Conservation (phyloP, 164 flowering plant species). For the Cinnamomum chago region DNA sequence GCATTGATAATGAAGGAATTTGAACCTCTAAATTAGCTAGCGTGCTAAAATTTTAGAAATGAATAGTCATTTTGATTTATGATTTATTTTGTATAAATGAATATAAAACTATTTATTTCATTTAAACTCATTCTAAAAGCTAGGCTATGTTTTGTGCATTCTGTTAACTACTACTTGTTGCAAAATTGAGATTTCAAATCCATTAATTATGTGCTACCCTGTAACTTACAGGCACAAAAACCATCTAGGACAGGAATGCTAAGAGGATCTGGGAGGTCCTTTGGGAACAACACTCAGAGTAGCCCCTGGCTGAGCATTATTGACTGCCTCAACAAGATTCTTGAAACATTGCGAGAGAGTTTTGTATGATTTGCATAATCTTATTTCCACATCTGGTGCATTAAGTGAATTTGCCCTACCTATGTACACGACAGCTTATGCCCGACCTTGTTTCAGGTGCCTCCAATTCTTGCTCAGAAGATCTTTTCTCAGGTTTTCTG, state of each 20-base stretch:
- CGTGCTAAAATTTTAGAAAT: too few relatives aligned
- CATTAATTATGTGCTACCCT: neutral
- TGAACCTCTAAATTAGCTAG: too few relatives aligned
- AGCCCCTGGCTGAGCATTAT: constrained; percentile 90
- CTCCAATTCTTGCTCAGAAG: constrained; percentile 60
- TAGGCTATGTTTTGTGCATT: neutral
- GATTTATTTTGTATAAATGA: neutral
- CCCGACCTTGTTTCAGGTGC: constrained; percentile 49
- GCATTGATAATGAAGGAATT: neutral
- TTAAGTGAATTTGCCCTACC: neutral
- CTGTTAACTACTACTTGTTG: neutral
- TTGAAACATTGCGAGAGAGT: constrained; percentile 61
- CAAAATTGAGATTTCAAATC: neutral
- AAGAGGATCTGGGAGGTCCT: constrained; percentile 71
- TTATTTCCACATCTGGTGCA: neutral
- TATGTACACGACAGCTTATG: constrained; percentile 2
- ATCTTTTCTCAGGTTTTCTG: constrained; percentile 67
- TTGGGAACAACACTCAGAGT: constrained; percentile 61
- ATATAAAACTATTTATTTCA: too few relatives aligned
- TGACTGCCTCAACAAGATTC: constrained; percentile 67
- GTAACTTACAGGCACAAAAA: constrained; percentile 71
- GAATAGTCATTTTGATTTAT: too few relatives aligned
- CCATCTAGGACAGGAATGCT: constrained; percentile 67
- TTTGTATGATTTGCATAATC: constrained; percentile 46
- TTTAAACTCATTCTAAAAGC: neutral